Evolutionary conservation across 2,329 filamentous ascomycete species (phyloP).

Genomic region (Kalaharituber pfeilii): DNA sequence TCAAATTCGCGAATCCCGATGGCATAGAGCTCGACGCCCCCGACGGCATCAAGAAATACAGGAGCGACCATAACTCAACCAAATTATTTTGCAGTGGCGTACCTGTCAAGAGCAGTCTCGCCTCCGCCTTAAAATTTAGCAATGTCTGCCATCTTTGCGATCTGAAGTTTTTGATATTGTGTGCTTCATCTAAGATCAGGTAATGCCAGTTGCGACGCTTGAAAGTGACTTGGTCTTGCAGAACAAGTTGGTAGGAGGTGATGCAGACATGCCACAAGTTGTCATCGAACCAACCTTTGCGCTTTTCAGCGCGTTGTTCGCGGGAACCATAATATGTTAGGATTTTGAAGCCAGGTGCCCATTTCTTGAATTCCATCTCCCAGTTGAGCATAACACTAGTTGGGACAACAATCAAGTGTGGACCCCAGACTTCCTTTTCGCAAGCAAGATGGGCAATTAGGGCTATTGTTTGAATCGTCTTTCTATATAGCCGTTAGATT

Average conservation of each 20-base stretch:
- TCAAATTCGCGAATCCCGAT: slow-evolving; percentile 70
- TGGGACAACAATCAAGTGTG: slow-evolving; percentile 86
- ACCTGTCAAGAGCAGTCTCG: slow-evolving; percentile 73
- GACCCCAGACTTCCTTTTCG: slow-evolving; percentile 80
- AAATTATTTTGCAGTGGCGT: slow-evolving; percentile 95
- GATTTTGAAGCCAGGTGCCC: slow-evolving; percentile 94
- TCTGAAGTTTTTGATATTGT: slow-evolving; percentile 99
- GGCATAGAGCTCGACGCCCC: slow-evolving; percentile 32
- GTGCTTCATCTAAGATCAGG: slow-evolving; percentile 92
- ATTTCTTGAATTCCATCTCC: slow-evolving; percentile 99
- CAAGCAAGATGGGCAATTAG: slow-evolving; percentile 83
- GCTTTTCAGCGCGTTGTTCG: slow-evolving; percentile 79
- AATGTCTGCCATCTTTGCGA: slow-evolving; percentile 93
- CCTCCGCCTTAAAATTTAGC: slow-evolving; percentile 78
- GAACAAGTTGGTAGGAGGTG: slow-evolving; percentile 89
- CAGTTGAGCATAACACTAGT: slow-evolving; percentile 98
- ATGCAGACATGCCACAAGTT: slow-evolving; percentile 95
- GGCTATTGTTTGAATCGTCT: slow-evolving; percentile 95
- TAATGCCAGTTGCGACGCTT: slow-evolving; percentile 91
- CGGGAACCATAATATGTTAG: slow-evolving; percentile 90
- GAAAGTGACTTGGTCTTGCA: slow-evolving; percentile 87
- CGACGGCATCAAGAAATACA: slow-evolving; percentile 92
- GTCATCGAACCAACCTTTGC: slow-evolving; percentile 82
- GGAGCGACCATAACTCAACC: slow-evolving; percentile 86
- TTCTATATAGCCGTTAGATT: slow-evolving; percentile 32